Evolutionary conservation across 2,329 filamentous ascomycete species (phyloP).

Genomic region (Aureobasidium leucospermi): DNA sequence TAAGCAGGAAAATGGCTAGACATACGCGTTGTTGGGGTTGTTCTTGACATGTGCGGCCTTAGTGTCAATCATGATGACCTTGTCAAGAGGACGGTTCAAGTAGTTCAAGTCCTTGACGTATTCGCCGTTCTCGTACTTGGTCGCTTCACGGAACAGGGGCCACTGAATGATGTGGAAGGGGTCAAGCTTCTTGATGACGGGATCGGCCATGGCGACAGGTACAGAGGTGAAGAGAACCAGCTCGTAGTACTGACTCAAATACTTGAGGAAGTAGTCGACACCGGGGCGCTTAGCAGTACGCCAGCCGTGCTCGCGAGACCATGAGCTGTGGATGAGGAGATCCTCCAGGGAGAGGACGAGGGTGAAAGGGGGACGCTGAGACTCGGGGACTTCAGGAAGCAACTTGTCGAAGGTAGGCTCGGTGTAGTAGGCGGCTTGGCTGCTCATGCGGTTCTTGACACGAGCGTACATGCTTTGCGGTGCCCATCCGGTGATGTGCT

Average conservation of each 20-base stretch:
- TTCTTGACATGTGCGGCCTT: slow-evolving; percentile 71
- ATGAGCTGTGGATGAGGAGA: slow-evolving; percentile 88
- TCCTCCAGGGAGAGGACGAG: slow-evolving; percentile 90
- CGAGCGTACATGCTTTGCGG: slow-evolving; percentile 72
- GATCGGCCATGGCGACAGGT: slow-evolving; percentile 75
- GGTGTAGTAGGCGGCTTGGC: slow-evolving; percentile 84
- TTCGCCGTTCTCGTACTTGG: slow-evolving; percentile 90
- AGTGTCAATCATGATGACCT: slow-evolving; percentile 91
- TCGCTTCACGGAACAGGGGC: slow-evolving; percentile 93
- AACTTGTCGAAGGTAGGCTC: slow-evolving; percentile 93
- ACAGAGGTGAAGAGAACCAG: slow-evolving; percentile 91
- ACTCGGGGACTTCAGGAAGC: slow-evolving; percentile 71
- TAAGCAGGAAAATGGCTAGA: not conserved
- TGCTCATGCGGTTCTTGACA: slow-evolving; percentile 63
- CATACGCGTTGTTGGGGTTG: slow-evolving; percentile 81
- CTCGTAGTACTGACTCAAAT: slow-evolving; percentile 96
- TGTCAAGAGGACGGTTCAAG: slow-evolving; percentile 89
- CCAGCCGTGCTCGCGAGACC: slow-evolving; percentile 91
- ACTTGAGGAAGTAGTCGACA: slow-evolving; percentile 93
- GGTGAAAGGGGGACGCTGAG: slow-evolving; percentile 80
- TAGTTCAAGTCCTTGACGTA: slow-evolving; percentile 99
- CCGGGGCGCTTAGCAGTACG: slow-evolving; percentile 89
- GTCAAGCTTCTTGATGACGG: slow-evolving; percentile 85
- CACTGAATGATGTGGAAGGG: slow-evolving; percentile 93
- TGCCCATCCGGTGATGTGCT: slow-evolving; percentile 75